phyloP scores from a whole-genome alignment of 306 rosid genomes.

The Cicer pinnatifidum region DNA sequence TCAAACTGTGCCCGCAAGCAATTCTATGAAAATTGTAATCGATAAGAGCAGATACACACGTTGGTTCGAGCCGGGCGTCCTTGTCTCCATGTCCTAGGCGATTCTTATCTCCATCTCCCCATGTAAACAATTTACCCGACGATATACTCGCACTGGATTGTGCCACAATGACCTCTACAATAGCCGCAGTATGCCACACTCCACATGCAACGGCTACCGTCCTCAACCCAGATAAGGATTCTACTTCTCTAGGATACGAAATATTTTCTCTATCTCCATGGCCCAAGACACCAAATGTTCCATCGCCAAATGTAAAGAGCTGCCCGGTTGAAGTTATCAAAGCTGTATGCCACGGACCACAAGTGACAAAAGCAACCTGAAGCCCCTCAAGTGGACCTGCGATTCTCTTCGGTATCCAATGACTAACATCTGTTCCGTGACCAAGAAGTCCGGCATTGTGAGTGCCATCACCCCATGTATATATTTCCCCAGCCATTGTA shows the following conservation, averaged over 20 bases:
- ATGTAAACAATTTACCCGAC: slow-evolving; percentile 90
- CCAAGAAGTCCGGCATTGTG: slow-evolving; percentile 99
- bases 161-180: slow-evolving; percentile 89
- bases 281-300: slow-evolving; percentile 96
- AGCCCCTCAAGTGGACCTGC: slow-evolving; percentile 93
- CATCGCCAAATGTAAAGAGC: slow-evolving; percentile 96
- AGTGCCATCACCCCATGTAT: slow-evolving; percentile 98
- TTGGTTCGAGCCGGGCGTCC: slow-evolving; percentile 89
- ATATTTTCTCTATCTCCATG: slow-evolving; percentile 89
- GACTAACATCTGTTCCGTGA: slow-evolving; percentile 89
- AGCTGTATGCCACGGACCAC: slow-evolving; percentile 99
- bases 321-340: slow-evolving; percentile 81
- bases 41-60: slow-evolving; percentile 83
- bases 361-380: slow-evolving; percentile 86
- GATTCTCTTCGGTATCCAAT: slow-evolving; percentile 97
- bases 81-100: slow-evolving; percentile 99
- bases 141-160: slow-evolving; percentile 86
- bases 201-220: slow-evolving; percentile 98
- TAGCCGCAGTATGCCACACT: slow-evolving; percentile 99
- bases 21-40: slow-evolving; percentile 88
- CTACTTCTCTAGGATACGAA: slow-evolving; percentile 87
- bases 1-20: slow-evolving; percentile 96
- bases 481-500: slow-evolving; percentile 88
- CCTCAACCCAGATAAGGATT: slow-evolving; percentile 88
- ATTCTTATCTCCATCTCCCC: slow-evolving; percentile 99